Conservation (phyloP, 148 eudicot species). For the Dianthus caryophyllus region DNA sequence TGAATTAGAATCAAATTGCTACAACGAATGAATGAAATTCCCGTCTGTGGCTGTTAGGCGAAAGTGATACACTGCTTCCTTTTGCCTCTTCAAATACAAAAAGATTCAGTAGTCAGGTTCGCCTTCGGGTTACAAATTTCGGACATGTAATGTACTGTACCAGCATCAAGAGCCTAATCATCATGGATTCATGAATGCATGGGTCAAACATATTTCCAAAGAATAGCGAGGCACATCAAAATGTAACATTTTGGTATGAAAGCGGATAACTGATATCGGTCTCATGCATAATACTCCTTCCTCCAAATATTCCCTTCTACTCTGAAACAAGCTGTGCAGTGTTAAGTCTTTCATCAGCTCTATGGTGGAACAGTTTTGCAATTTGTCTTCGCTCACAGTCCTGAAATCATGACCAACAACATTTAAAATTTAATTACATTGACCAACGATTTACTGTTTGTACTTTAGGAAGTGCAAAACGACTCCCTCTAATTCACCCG, state of each 20-base stretch:
- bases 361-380: constrained; percentile 84
- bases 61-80: constrained; percentile 18
- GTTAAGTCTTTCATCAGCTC: constrained; percentile 60
- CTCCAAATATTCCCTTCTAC: no score
- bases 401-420: constrained; percentile 34
- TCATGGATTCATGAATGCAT: no score
- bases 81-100: constrained; percentile 8
- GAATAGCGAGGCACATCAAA: constrained; percentile 16
- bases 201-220: constrained; percentile 8
- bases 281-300: constrained; percentile 19
- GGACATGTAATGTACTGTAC: constrained; percentile 16
- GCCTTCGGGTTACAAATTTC: constrained; percentile 13
- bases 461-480: no score
- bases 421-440: constrained; percentile 13
- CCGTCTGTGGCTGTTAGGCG: constrained; percentile 16
- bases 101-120: constrained; percentile 8
- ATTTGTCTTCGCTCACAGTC: constrained; percentile 93
- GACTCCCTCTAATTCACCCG: no score
- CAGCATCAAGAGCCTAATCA: constrained; percentile 13
- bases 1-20: constrained; percentile 29
- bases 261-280: constrained; percentile 12
- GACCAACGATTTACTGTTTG: neutral
- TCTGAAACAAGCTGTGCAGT: constrained; percentile 29
- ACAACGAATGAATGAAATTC: constrained; percentile 22
- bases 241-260: constrained; percentile 17